Base-by-base conservation (phyloP, 2,329 filamentous ascomycete species). In the Coniochaeta pulveracea region DNA sequence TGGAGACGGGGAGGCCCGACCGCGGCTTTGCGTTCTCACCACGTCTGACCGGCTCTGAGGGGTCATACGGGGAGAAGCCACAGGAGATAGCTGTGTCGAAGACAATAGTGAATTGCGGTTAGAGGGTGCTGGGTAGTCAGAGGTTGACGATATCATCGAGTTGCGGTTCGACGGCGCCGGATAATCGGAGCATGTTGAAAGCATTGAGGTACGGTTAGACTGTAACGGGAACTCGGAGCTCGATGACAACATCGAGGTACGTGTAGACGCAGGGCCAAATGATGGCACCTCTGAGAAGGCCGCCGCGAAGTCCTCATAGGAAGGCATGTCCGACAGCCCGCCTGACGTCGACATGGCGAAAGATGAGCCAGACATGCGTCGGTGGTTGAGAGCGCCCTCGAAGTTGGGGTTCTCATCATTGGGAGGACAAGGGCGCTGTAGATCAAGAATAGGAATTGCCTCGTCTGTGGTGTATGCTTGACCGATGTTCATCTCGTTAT, bases 21-120 rank as follows among this genome's bases (percentile, higher is more conserved):
- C 76, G 34, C 80, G 72, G 54, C 78, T 83, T 41, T 72, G 75
- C 29, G 65, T 69, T 51, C 76, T 61, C 28, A 76, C 75, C 40
- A 70, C 66, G 40, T 79, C 74, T 10, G 71, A 68, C 19, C 74
- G 66, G 44, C 64, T 63, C 44, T 76, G 72, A 8, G 70, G 61
- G 34, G 74, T 67, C 68, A 80, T 69, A 35, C 72, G 66, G 24
- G 81, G 81, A 15, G 81, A 85, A 5, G 76, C 72, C 14, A 84
- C 74, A 3, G 82, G 80, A 2, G 80, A 85, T 18, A 85, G 57
- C 39, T 83, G 75, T 8, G 73, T 80, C 18, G 77, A 75, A 19
- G 76, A 76, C 59, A 81, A 80, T 41, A 81, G 55, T n/a, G 76
- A 81, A 51, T 74, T 82, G 37, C 73, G 61, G 54, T 79, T 79